Percentiles rank a stretch among this genome's conserved stretches.
These are phyloP conservation scores for Termitomyces sp. DNA, from an alignment of 768 basidiomycete genomes.

Conservation along the genomic window DNA sequence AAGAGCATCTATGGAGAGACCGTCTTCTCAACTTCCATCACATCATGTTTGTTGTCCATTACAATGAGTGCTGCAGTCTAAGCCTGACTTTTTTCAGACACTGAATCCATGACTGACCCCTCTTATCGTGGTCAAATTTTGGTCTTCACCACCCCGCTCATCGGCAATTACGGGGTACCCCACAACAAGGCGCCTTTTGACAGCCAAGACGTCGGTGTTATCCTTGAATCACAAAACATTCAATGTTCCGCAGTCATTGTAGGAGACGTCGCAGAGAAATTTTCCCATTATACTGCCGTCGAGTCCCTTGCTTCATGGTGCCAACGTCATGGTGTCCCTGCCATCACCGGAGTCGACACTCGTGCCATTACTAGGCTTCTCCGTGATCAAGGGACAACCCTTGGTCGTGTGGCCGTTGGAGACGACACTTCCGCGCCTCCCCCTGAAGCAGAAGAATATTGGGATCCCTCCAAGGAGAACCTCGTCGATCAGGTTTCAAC, in stretches of 20 bases:
- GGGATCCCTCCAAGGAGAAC: constrained; percentile 91
- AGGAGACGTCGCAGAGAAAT: constrained; percentile 90
- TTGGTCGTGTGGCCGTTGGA: constrained; percentile 86
- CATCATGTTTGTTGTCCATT: constrained; percentile 67
- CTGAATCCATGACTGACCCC: constrained; percentile 99
- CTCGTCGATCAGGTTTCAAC: constrained; percentile 93
- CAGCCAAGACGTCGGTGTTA: constrained; percentile 74
- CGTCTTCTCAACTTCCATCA: constrained; percentile 98
- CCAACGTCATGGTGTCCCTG: constrained; percentile 82
- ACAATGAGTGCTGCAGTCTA: neutral
- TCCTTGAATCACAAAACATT: constrained; percentile 84
- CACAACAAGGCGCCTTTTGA: constrained; percentile 68
- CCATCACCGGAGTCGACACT: constrained; percentile 95
- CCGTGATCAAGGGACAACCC: constrained; percentile 95
- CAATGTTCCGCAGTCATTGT: constrained; percentile 94
- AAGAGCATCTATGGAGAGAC: constrained; percentile 93
- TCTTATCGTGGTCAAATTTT: constrained; percentile 98
- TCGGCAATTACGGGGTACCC: constrained; percentile 98
- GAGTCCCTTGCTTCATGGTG: constrained; percentile 96
- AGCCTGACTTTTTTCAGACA: constrained; percentile 52
- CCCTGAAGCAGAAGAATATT: constrained; percentile 71
- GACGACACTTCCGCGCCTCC: constrained; percentile 54
- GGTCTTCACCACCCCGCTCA: constrained; percentile 97
- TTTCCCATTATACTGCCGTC: constrained; percentile 90
- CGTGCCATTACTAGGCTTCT: constrained; percentile 92